phyloP scores from a whole-genome alignment of 306 rosid genomes.

The Malus domestica region DNA sequence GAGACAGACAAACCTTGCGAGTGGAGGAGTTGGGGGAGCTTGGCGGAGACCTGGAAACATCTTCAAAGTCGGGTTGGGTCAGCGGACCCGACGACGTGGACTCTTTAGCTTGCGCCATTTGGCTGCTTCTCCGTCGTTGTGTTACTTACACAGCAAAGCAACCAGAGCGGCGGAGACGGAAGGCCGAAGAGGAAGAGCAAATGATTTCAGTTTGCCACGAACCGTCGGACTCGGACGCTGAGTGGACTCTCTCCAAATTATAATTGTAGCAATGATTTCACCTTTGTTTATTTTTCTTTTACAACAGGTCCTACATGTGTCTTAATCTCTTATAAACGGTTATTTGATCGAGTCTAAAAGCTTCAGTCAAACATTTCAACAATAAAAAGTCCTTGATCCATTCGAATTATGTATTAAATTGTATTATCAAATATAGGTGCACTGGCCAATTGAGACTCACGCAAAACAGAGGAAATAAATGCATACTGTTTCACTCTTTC shows the following conservation, averaged over 20 bases:
- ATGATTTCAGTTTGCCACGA: background rate
- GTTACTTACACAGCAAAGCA: background rate
- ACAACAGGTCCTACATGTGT: too few relatives aligned
- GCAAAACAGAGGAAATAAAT: too few relatives aligned
- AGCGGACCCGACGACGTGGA: constrained; percentile 74
- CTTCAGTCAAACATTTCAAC: too few relatives aligned
- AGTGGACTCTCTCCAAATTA: background rate
- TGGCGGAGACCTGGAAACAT: constrained; percentile 71
- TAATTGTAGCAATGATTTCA: too few relatives aligned
- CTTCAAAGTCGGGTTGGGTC: constrained; percentile 68
- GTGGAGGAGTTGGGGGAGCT: constrained; percentile 72
- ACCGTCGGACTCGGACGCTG: background rate
- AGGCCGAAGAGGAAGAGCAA: background rate
- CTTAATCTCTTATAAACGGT: too few relatives aligned
- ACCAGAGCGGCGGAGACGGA: background rate
- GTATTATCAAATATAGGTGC: too few relatives aligned
- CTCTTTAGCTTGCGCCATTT: constrained; percentile 73
- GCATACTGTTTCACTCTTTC: too few relatives aligned
- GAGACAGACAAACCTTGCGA: constrained; percentile 50
- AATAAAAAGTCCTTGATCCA: too few relatives aligned
- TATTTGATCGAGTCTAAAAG: too few relatives aligned
- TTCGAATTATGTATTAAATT: too few relatives aligned
- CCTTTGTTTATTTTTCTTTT: too few relatives aligned
- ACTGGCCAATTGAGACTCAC: too few relatives aligned
- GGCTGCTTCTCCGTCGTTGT: background rate